Conservation (phyloP, 2,329 filamentous ascomycete genomes). For the Hypomyces rosellus region DNA sequence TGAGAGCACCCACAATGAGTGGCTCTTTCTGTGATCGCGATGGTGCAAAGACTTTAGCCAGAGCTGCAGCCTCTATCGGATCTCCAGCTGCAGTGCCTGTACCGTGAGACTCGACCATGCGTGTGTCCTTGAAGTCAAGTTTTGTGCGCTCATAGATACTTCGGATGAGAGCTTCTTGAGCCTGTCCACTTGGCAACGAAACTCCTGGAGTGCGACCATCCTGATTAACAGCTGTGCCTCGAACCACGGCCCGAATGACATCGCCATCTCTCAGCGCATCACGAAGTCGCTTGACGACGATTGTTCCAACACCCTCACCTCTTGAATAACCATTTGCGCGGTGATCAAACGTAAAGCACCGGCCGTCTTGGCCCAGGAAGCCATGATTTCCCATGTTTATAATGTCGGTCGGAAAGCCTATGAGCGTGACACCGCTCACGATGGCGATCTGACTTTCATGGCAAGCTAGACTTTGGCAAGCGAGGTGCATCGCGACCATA, state of each 20-base stretch:
- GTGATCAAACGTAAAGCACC: constrained; percentile 28
- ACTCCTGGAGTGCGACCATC: constrained; percentile 39
- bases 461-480: constrained; percentile 15
- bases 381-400: constrained; percentile 5
- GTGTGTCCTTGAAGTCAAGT: constrained; percentile 18
- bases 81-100: constrained; percentile 34
- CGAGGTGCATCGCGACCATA: constrained; percentile 40
- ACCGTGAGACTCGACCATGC: constrained; percentile 31
- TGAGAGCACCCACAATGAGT: constrained; percentile 4
- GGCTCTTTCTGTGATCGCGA: background rate
- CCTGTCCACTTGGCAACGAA: constrained; percentile 20
- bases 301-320: constrained; percentile 29
- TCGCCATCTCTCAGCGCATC: constrained; percentile 38
- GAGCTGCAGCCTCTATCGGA: constrained; percentile 12
- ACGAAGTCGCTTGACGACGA: constrained; percentile 40
- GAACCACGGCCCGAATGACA: constrained; percentile 28
- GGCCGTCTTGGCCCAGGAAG: constrained; percentile 8
- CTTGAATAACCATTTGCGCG: constrained; percentile 43
- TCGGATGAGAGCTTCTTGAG: constrained; percentile 21
- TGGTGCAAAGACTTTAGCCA: constrained; percentile 10
- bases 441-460: constrained; percentile 29
- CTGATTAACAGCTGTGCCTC: constrained; percentile 28
- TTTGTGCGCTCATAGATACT: constrained; percentile 24
- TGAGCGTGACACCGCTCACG: constrained; percentile 35
- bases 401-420: constrained; percentile 21